Base-by-base conservation (phyloP, 192 early-diverging fungal species). In the Backusella luteola region DNA sequence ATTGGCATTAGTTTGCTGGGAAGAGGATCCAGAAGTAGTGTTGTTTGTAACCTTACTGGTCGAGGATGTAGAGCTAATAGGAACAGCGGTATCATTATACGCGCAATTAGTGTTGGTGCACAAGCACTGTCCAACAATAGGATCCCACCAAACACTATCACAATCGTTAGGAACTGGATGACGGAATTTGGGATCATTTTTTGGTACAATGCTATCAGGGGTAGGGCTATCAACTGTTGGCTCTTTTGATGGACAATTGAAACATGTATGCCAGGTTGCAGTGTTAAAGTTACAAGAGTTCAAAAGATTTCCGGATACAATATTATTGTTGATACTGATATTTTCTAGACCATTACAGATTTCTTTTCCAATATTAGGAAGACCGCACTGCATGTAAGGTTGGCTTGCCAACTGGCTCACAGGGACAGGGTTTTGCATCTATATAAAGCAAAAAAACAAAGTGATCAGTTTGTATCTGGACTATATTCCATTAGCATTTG, bases 361-460 rank as follows among this genome's bases (percentile, higher is more conserved):
- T 76, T 86, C 87, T 34, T 87, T 88, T 35, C 85, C 85, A 34
- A 86, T 85, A 2, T 87, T 86, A 19, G 91, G 89, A 38, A 79
- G 66, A 14, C 72, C 56, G 79, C 92, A 92, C 72, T 84, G 79
- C 89, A 94, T 92, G 82, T 93, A 91, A 11, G 86, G 75, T 69
- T 93, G 91, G 15, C 67, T 71, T 23, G 83, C 87, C n/a, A 94
- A 75, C 68, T 94, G 81, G 56, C 80, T 80, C n/a, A 85, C 89
- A 1, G 91, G 90, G 7, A 94, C 92, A 35, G 92, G 92, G 82
- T 94, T 93, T 84, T 93, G 78, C 90, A 94, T 93, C 77, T 78
- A 69, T 34, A 21, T 29, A 39, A 17, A 34, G 26, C 1, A 73
- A 63, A 56, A 56, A 52, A 2, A 2, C 29, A 32, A 32, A 26